Conservation (phyloP, 225 moss, liverwort and hornwort genomes). For the Asterella californica region DNA sequence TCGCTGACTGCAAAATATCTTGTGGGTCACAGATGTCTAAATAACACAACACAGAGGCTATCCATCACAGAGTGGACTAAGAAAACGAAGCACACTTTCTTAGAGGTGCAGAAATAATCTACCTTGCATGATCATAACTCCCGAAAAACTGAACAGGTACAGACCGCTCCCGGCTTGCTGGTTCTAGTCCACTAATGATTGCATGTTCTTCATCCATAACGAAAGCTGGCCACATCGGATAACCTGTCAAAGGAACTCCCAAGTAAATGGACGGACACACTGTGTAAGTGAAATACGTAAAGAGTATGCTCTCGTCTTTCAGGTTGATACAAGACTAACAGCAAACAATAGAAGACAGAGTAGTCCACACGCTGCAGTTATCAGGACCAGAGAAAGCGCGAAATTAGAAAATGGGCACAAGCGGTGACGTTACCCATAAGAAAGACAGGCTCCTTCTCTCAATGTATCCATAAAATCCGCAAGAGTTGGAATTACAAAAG, state of each 20-base stretch:
- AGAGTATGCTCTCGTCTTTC: neutral
- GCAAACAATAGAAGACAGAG: neutral
- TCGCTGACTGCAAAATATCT: too few relatives aligned
- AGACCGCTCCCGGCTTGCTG: conserved; percentile 63
- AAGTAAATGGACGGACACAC: neutral
- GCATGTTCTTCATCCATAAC: conserved; percentile 98
- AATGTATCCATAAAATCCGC: too few relatives aligned
- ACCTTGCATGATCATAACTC: conserved; percentile 89
- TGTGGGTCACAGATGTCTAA: too few relatives aligned
- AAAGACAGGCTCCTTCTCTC: too few relatives aligned
- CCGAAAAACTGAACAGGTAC: conserved; percentile 96
- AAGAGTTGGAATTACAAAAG: neutral
- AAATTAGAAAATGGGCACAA: neutral
- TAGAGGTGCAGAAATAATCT: neutral
- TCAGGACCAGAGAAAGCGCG: neutral
- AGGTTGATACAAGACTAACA: neutral
- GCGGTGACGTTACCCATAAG: neutral
- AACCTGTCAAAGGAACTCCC: conserved; percentile 37
- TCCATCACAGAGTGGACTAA: too few relatives aligned
- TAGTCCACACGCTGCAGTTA: neutral
- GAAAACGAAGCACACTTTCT: too few relatives aligned
- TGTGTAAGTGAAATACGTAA: neutral
- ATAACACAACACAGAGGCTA: too few relatives aligned
- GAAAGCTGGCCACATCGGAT: conserved; percentile 97
- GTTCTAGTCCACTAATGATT: conserved; percentile 68